A percentile compares a stretch with the other conserved stretches of the same genome.
Evolutionary conservation across 2,329 filamentous ascomycete genomes (phyloP).

Genomic region (Aspergillus versicolor): DNA sequence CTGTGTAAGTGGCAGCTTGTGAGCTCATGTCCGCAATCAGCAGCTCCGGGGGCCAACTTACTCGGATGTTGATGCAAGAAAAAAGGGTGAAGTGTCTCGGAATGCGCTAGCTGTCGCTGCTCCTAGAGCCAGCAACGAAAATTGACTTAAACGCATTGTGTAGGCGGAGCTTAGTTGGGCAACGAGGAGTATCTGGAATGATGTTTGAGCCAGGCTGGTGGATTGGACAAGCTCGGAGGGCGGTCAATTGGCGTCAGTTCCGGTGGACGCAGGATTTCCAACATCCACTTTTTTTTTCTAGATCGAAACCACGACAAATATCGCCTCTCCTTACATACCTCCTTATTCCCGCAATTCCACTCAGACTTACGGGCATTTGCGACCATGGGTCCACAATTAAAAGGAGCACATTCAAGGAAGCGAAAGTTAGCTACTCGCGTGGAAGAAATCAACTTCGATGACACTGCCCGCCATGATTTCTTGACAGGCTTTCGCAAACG

Average conservation of each 20-base stretch:
- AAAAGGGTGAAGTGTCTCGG: constrained; percentile 82
- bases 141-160: constrained; percentile 44
- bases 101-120: constrained; percentile 68
- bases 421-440: constrained; percentile 61
- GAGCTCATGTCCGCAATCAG: constrained; percentile 21
- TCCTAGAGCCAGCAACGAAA: constrained; percentile 52
- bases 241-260: constrained; percentile 30
- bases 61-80: constrained; percentile 81
- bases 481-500: constrained; percentile 96
- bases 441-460: constrained; percentile 85
- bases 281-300: constrained; percentile 4
- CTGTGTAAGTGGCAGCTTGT: constrained; percentile 27
- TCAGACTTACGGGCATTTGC: background rate
- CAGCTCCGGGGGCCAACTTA: constrained; percentile 48
- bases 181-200: constrained; percentile 22
- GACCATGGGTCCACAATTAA: constrained; percentile 48
- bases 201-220: constrained; percentile 30
- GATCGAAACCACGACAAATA: background rate
- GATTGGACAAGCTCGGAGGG: constrained; percentile 30
- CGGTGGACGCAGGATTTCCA: constrained; percentile 1
- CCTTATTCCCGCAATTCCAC: too few species aligned
- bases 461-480: constrained; percentile 75
- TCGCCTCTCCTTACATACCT: background rate
- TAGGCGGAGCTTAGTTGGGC: constrained; percentile 13
- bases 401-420: constrained; percentile 56